phyloP scores from a whole-genome alignment of 1,139 yeast species.

The Pichia norvegensis region DNA sequence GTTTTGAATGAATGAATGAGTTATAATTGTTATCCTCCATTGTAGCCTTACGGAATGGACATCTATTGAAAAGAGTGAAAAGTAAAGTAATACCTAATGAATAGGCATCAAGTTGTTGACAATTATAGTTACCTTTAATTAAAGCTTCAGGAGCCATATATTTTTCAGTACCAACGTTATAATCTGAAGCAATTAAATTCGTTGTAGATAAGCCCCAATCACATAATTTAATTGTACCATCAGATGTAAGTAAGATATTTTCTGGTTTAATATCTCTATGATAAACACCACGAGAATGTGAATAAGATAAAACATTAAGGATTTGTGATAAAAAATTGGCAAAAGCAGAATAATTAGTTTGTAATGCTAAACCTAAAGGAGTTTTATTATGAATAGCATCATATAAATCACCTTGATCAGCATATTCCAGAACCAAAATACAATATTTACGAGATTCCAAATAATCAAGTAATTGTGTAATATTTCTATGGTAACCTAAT shows the following conservation, averaged over 20 bases:
- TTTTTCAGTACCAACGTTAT: conserved; percentile 49
- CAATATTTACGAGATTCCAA: conserved; percentile 38
- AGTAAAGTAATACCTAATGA: conserved; percentile 65
- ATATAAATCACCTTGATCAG: conserved; percentile 43
- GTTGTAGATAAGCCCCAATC: conserved; percentile 52
- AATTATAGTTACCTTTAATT: conserved; percentile 42
- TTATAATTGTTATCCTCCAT: conserved; percentile 23
- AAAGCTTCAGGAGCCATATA: conserved; percentile 61
- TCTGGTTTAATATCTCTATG: conserved; percentile 54
- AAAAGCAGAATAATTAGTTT: conserved; percentile 22
- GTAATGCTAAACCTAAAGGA: conserved; percentile 23
- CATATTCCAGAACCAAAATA: conserved; percentile 43
- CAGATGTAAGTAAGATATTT: conserved; percentile 39
- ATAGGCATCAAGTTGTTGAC: conserved; percentile 72
- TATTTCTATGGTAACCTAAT: conserved; percentile 33
- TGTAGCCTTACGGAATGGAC: conserved; percentile 29
- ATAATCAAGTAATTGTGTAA: conserved; percentile 38
- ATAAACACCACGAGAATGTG: conserved; percentile 39
- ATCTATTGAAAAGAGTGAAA: conserved; percentile 43
- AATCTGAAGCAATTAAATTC: conserved; percentile 33
- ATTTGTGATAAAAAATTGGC: conserved; percentile 34
- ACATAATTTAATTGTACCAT: conserved; percentile 41
- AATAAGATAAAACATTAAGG: conserved; percentile 33
- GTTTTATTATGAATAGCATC: conserved; percentile 34
- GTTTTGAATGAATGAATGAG: conserved; percentile 22